phyloP scores from a whole-genome alignment of 2,329 filamentous ascomycete genomes.

The Pseudogymnoascus sp. region DNA sequence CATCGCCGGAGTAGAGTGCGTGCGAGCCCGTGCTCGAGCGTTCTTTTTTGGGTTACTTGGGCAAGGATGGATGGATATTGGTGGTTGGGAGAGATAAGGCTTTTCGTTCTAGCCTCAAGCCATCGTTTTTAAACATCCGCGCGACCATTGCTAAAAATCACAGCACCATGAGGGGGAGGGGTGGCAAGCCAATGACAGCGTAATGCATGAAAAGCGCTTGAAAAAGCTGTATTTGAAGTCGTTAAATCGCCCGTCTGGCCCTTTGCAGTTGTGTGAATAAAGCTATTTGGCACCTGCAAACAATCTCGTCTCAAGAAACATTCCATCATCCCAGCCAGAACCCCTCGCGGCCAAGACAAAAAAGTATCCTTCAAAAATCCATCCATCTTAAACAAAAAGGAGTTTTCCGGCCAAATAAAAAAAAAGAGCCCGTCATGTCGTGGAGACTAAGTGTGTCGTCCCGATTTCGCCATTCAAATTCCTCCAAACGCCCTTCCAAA shows the following conservation, averaged over 20 bases:
- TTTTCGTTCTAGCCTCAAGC: background rate
- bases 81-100: background rate
- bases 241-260: conserved; percentile 3
- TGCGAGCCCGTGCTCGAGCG: background rate
- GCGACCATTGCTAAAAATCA: background rate
- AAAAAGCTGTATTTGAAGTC: conserved; percentile 1
- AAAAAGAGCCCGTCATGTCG: background rate
- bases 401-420: background rate
- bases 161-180: background rate
- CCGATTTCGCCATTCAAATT: background rate
- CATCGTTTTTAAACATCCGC: background rate
- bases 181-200: background rate
- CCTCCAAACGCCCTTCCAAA: conserved; percentile 5
- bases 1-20: background rate
- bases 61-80: background rate
- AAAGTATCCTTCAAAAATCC: background rate
- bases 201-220: background rate
- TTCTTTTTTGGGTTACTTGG: background rate
- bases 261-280: background rate
- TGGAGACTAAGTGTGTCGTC: background rate
- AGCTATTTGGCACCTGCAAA: background rate
- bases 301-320: background rate
- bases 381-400: background rate
- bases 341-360: background rate
- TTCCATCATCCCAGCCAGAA: background rate